Percentiles rank a stretch among this genome's conserved stretches.
Evolutionary conservation across 1,139 yeast genomes (phyloP).

Genomic region (Scheffersomyces illinoinensis): DNA sequence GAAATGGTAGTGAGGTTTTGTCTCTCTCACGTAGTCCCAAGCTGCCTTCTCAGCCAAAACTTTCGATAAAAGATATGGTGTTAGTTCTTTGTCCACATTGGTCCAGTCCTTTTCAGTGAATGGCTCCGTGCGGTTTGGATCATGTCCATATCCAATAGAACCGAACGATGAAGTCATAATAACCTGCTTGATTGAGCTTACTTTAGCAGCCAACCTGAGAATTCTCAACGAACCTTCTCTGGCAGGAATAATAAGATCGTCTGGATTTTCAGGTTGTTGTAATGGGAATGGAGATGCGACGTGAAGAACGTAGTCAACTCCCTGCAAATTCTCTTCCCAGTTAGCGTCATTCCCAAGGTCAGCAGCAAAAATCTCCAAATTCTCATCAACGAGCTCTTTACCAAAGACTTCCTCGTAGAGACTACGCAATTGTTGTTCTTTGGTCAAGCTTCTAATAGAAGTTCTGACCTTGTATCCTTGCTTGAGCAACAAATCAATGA

Average conservation of each 20-base stretch:
- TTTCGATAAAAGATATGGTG: neutral
- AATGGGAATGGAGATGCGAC: constrained; percentile 15
- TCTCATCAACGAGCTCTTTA: constrained; percentile 1
- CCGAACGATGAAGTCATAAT: neutral
- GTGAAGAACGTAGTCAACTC: constrained; percentile 13
- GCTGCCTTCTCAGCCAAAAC: neutral
- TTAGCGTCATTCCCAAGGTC: constrained; percentile 12
- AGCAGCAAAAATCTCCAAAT: constrained; percentile 7
- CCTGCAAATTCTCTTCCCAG: constrained; percentile 15
- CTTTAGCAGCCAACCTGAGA: neutral
- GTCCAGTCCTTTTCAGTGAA: neutral
- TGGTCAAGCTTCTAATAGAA: constrained; percentile 7
- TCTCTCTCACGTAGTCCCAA: neutral
- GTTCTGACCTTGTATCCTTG: constrained; percentile 10
- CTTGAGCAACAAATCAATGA: constrained; percentile 5
- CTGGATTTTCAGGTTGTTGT: constrained; percentile 4
- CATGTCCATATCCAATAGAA: neutral
- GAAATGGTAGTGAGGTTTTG: neutral
- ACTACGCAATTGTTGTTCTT: constrained; percentile 1
- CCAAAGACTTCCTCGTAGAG: neutral
- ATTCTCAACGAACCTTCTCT: constrained; percentile 11
- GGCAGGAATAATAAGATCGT: constrained; percentile 10
- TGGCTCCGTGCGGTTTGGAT: neutral
- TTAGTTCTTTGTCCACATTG: neutral
- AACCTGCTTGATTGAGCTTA: neutral